A percentile compares a stretch with the other conserved stretches of the same genome.
phyloP scores from a whole-genome alignment of 2,329 filamentous ascomycete species.

The Bipolaris oryzae region DNA sequence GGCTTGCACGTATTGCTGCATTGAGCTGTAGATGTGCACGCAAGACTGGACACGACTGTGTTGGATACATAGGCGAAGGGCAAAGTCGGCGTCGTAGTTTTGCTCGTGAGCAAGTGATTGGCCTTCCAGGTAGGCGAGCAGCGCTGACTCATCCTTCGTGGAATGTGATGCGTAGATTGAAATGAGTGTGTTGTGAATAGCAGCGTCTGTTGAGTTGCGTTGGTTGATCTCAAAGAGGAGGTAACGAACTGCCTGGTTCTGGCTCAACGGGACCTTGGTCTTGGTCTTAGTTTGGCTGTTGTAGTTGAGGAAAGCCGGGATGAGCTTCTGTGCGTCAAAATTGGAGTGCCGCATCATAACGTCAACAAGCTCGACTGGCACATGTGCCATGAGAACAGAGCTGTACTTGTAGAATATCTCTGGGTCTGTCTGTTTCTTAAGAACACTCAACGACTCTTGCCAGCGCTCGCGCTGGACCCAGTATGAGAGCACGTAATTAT shows the following conservation, averaged over 20 bases:
- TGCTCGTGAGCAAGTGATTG: slow-evolving; percentile 77
- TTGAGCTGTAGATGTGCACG: slow-evolving; percentile 95
- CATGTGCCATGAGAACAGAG: slow-evolving; percentile 93
- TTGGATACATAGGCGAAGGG: slow-evolving; percentile 91
- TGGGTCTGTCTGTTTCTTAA: slow-evolving; percentile 90
- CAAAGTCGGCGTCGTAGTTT: slow-evolving; percentile 93
- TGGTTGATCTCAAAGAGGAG: slow-evolving; percentile 92
- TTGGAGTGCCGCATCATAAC: slow-evolving; percentile 91
- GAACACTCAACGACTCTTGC: slow-evolving; percentile 81
- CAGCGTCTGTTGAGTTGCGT: slow-evolving; percentile 77
- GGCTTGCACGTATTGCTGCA: slow-evolving; percentile 92
- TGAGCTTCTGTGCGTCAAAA: slow-evolving; percentile 83
- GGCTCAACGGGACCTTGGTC: slow-evolving; percentile 66
- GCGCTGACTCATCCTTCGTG: slow-evolving; percentile 80
- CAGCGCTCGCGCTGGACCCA: slow-evolving; percentile 97
- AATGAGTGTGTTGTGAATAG: slow-evolving; percentile 95
- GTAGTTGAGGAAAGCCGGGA: slow-evolving; percentile 92
- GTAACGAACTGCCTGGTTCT: slow-evolving; percentile 92
- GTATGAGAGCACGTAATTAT: slow-evolving; percentile 93
- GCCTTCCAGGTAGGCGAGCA: slow-evolving; percentile 87
- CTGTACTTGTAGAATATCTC: slow-evolving; percentile 97
- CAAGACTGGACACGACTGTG: slow-evolving; percentile 91
- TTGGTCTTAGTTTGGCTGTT: slow-evolving; percentile 64
- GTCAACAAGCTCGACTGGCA: slow-evolving; percentile 85
- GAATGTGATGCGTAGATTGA: slow-evolving; percentile 91